Evolutionary conservation across 1,284 basidiomycete genomes (phyloP).

Genomic region (Heliocybe sulcata): DNA sequence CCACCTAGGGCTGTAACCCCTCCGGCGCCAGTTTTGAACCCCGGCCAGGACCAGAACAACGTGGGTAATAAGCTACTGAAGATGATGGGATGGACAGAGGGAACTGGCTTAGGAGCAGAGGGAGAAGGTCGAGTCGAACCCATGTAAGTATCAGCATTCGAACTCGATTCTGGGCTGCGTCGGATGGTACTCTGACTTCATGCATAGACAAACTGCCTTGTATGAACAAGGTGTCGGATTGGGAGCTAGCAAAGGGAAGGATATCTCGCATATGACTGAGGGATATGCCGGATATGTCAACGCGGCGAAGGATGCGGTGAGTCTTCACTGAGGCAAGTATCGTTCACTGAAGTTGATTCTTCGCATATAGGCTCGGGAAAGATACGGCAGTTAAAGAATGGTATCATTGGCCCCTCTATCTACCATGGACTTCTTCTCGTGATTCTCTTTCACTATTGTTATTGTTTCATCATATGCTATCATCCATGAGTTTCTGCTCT

Average conservation of each 20-base stretch:
- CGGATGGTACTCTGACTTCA: background rate
- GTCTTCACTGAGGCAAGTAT: constrained; percentile 7
- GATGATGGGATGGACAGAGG: constrained; percentile 95
- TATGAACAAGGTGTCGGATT: constrained; percentile 84
- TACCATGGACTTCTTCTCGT: too few relatives aligned
- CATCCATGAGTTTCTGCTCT: too few relatives aligned
- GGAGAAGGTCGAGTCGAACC: constrained; percentile 85
- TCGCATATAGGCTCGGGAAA: constrained; percentile 22
- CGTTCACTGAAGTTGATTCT: background rate
- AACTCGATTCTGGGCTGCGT: background rate
- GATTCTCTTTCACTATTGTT: too few relatives aligned
- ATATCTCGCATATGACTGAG: constrained; percentile 69
- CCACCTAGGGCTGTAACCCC: constrained; percentile 46
- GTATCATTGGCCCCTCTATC: too few relatives aligned
- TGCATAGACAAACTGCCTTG: constrained; percentile 64
- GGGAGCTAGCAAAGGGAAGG: constrained; percentile 83
- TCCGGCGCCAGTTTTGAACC: constrained; percentile 52
- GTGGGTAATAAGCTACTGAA: constrained; percentile 87
- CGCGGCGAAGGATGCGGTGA: constrained; percentile 60
- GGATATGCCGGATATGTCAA: constrained; percentile 67
- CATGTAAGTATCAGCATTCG: constrained; percentile 41
- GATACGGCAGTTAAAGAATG: constrained; percentile 20
- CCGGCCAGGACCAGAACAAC: constrained; percentile 73
- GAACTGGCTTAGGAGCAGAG: constrained; percentile 75
- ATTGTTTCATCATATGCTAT: too few relatives aligned